phyloP scores from a whole-genome alignment of 345 rosid genomes.

The Populus pruinosa region DNA sequence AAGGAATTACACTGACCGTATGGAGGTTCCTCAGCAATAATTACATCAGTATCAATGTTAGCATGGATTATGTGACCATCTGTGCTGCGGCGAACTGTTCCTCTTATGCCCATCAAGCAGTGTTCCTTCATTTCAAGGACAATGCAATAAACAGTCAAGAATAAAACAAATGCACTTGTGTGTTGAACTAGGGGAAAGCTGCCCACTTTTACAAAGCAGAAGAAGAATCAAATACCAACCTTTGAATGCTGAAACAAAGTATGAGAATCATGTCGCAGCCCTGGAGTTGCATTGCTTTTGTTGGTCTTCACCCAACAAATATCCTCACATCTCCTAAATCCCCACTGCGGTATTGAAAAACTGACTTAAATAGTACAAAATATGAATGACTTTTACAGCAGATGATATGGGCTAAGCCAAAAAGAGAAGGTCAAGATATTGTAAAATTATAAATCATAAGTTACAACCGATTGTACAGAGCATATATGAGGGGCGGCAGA shows the following conservation, averaged over 20 bases:
- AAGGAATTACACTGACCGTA: constrained; percentile 60
- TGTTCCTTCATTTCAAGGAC: constrained; percentile 63
- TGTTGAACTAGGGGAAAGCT: background rate
- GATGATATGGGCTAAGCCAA: background rate
- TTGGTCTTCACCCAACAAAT: constrained; percentile 99
- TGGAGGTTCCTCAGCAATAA: constrained; percentile 95
- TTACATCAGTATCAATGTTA: constrained; percentile 96
- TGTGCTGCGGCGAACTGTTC: constrained; percentile 96
- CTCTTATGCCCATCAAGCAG: constrained; percentile 99
- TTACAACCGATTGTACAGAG: background rate
- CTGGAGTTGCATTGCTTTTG: constrained; percentile 87
- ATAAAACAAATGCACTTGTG: constrained; percentile 7
- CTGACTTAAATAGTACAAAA: background rate
- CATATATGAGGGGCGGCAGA: background rate
- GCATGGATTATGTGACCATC: constrained; percentile 99
- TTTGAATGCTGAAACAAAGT: constrained; percentile 97
- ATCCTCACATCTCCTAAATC: constrained; percentile 96
- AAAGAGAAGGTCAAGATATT: background rate
- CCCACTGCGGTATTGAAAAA: constrained; percentile 58
- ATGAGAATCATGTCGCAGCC: constrained; percentile 89
- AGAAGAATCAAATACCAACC: constrained; percentile 41
- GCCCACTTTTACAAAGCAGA: constrained; percentile 9
- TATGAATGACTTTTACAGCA: background rate
- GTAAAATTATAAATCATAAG: background rate
- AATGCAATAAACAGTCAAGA: constrained; percentile 2